These are phyloP conservation scores for Chytriomyces sp. DNA, from an alignment of 192 early-diverging fungal species.

Conservation along the genomic window DNA sequence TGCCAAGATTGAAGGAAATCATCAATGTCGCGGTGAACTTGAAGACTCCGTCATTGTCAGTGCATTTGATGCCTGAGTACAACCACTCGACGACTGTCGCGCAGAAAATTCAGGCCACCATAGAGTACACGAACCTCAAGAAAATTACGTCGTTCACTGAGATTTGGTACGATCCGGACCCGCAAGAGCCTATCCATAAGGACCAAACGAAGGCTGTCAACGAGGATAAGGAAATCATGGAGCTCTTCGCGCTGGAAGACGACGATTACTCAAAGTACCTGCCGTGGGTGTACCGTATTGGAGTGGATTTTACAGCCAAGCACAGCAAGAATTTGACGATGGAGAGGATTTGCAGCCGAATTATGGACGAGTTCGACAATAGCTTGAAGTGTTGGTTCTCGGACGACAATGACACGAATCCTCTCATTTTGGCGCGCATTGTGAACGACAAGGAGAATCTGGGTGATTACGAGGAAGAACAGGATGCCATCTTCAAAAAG, in stretches of 20 bases:
- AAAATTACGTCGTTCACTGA: conserved; percentile 83
- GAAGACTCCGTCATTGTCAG: conserved; percentile 85
- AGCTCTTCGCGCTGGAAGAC: conserved; percentile 81
- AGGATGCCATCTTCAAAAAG: conserved; percentile 87
- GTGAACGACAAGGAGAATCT: conserved; percentile 69
- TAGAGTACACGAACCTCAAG: conserved; percentile 92
- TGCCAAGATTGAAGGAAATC: conserved; percentile 98
- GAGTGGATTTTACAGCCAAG: conserved; percentile 68
- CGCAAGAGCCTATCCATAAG: conserved; percentile 46
- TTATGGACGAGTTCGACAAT: conserved; percentile 74
- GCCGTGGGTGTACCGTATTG: conserved; percentile 62
- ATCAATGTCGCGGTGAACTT: conserved; percentile 98
- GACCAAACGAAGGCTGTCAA: conserved; percentile 68
- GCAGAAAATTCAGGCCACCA: conserved; percentile 81
- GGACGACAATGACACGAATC: conserved; percentile 88
- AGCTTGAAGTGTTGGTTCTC: conserved; percentile 80
- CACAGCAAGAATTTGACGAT: conserved; percentile 89
- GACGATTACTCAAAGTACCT: conserved; percentile 57
- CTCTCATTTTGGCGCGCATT: conserved; percentile 87
- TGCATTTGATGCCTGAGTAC: conserved; percentile 74
- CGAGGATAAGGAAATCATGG: conserved; percentile 88
- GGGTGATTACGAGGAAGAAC: conserved; percentile 73
- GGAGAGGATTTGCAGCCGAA: conserved; percentile 76
- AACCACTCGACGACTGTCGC: conserved; percentile 52
- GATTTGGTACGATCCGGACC: conserved; percentile 97